Base-by-base conservation (phyloP, 179 eudicot genomes). In the Beta corolliflora region DNA sequence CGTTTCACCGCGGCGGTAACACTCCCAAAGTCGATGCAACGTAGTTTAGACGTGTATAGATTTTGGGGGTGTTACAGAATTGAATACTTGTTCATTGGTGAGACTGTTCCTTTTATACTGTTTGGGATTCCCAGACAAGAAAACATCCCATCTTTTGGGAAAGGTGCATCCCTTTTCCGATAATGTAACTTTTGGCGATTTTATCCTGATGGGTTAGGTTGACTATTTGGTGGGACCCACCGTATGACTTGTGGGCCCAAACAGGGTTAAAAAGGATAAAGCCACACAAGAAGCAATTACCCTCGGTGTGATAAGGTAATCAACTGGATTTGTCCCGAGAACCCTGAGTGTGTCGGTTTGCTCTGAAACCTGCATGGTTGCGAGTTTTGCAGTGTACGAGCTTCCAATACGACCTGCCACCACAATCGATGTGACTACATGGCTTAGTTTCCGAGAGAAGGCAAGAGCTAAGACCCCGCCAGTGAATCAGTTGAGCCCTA, bases 351-450 rank as follows among this genome's bases (percentile, higher is more conserved):
- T 91, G 86, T 96, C 97, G 0, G 91, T 96, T 82, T 96, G 99
- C 89, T 96, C 97, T 36, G 97, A 96, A 23, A 96, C 99, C 77
- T 96, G 99, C 99, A 96, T 96, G 18, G 99, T 96, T 4, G 96
- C 99, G 16, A 96, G 82, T 66, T 95, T 98, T 19, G 98, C 98
- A 19, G 98, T 98, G 73, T 89, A 95, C 53, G 98, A 94, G 75
- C 97, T 92, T 12, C 98, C 98, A 46, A 95, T 91, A 44, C 98
- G 94, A 18, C 97, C 99, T 0, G 99, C 98, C 36, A 96, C 94
- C 25, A 96, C 94, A 25, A 94, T 89, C 18, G 99, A 86, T 5
- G 99, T 96, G 72, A 96, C 87, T 5, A 96, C 99, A 13, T 25
- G 99, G 85, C 99, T 96, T 71, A 94, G 81, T 82, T 96, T 98